These are phyloP conservation scores for Penicillium oxalicum DNA, from an alignment of 2,329 filamentous ascomycete genomes.

Conservation along the genomic window DNA sequence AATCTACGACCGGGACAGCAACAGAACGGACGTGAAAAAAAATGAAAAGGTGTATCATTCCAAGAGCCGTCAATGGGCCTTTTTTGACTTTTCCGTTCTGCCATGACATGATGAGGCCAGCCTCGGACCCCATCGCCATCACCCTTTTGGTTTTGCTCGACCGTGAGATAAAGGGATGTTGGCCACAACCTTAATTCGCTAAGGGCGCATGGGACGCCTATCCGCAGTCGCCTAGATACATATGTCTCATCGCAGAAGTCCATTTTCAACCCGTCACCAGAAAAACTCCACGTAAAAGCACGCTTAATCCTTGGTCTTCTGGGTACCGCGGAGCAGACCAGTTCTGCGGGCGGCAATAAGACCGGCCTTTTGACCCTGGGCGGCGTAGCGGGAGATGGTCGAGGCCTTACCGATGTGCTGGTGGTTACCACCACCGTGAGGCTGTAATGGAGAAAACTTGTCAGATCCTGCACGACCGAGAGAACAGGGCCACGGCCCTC, in stretches of 20 bases:
- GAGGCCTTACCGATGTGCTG: constrained; percentile 99
- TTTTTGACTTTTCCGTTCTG: constrained; percentile 25
- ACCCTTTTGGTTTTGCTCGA: constrained; percentile 27
- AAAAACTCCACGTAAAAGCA: constrained; percentile 56
- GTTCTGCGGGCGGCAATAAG: constrained; percentile 99
- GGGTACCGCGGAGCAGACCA: constrained; percentile 99
- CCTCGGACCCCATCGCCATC: constrained; percentile 21
- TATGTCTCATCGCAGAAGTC: constrained; percentile 38
- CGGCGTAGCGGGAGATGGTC: constrained; percentile 96
- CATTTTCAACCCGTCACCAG: constrained; percentile 40
- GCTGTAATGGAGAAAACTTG: constrained; percentile 36
- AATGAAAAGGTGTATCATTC: constrained; percentile 25
- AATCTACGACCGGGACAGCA: constrained; percentile 10
- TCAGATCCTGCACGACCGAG: constrained; percentile 14
- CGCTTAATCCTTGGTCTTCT: constrained; percentile 97
- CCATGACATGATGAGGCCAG: constrained; percentile 19
- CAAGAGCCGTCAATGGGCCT: constrained; percentile 14
- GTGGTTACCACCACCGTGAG: constrained; percentile 99
- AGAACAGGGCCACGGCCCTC: too few relatives aligned
- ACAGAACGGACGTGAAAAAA: constrained; percentile 11
- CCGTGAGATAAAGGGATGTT: constrained; percentile 27
- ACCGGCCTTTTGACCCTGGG: constrained; percentile 99
- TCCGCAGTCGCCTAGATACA: constrained; percentile 40
- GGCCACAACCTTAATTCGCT: constrained; percentile 38
- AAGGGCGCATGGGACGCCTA: constrained; percentile 34